Evolutionary conservation across 2,329 filamentous ascomycete species (phyloP).

Genomic region (Xylaria sp.): DNA sequence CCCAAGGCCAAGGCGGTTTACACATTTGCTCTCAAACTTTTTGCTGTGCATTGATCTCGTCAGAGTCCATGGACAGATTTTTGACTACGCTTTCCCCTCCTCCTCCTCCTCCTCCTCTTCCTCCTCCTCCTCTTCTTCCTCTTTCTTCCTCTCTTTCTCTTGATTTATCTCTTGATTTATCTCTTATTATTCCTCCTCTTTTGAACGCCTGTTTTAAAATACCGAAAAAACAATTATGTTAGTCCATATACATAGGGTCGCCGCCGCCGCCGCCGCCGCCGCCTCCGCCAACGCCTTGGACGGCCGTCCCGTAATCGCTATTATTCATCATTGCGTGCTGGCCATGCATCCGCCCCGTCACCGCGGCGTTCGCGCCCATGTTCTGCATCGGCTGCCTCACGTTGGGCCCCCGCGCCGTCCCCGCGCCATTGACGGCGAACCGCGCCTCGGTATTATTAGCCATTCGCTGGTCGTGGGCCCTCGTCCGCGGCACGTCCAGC

Average conservation of each 20-base stretch:
- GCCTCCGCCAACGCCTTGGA: conserved; percentile 48
- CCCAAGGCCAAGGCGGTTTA: too few relatives aligned
- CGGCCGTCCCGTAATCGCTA: conserved; percentile 48
- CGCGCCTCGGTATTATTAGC: conserved; percentile 37
- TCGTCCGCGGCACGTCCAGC: conserved; percentile 48
- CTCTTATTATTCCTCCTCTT: neutral
- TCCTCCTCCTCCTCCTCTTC: neutral
- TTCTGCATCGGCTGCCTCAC: conserved; percentile 51
- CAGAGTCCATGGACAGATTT: too few relatives aligned
- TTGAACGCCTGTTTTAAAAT: conserved; percentile 20
- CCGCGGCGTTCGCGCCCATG: conserved; percentile 43
- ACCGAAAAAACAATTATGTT: conserved; percentile 22
- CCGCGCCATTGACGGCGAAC: conserved; percentile 48
- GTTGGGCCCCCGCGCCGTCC: conserved; percentile 42
- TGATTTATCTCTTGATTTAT: too few relatives aligned
- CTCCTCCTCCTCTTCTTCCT: too few relatives aligned
- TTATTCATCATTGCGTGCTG: conserved; percentile 39
- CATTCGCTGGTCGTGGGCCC: conserved; percentile 41
- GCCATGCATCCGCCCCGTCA: conserved; percentile 37
- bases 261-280: too few relatives aligned
- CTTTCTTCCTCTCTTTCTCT: too few relatives aligned
- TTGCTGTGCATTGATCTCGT: too few relatives aligned
- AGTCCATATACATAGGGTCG: conserved; percentile 58
- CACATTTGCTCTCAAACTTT: too few relatives aligned
- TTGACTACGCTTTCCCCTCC: neutral